Evolutionary conservation across 305 asterid species (phyloP).

Genomic region (Petunia hybrid): DNA sequence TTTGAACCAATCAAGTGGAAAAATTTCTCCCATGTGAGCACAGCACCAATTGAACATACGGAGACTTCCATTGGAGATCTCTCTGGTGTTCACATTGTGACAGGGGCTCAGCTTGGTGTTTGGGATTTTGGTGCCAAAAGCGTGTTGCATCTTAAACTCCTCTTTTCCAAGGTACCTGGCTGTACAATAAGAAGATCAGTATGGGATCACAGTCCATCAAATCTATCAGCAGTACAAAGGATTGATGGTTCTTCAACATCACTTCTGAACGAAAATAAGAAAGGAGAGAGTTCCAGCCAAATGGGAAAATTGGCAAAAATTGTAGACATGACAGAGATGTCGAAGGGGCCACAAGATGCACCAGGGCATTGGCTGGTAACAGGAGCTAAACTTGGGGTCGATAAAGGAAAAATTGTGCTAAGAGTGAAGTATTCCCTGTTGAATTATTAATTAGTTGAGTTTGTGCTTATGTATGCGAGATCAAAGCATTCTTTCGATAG

Average conservation of each 20-base stretch:
- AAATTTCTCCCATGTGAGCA: slow-evolving; percentile 93
- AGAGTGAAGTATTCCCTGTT: slow-evolving; percentile 89
- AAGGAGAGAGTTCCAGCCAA: slow-evolving; percentile 64
- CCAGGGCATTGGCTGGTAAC: slow-evolving; percentile 99
- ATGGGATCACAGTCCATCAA: slow-evolving; percentile 96
- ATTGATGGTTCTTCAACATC: slow-evolving; percentile 72
- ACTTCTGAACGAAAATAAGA: slow-evolving; percentile 50
- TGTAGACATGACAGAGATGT: slow-evolving; percentile 95
- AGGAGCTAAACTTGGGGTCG: slow-evolving; percentile 98
- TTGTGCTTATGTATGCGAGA: neutral
- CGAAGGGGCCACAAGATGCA: slow-evolving; percentile 92
- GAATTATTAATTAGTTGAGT: slow-evolving; percentile 66
- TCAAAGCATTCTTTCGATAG: slow-evolving; percentile 39
- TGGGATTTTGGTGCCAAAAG: slow-evolving; percentile 96
- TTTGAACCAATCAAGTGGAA: slow-evolving; percentile 99
- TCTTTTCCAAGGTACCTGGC: slow-evolving; percentile 96
- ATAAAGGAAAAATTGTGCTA: slow-evolving; percentile 80
- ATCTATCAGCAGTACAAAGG: slow-evolving; percentile 54
- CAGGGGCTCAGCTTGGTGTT: slow-evolving; percentile 97
- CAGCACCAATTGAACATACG: slow-evolving; percentile 90
- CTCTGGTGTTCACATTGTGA: slow-evolving; percentile 92
- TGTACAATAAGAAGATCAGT: slow-evolving; percentile 96
- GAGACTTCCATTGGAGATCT: slow-evolving; percentile 95
- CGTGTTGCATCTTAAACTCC: slow-evolving; percentile 92
- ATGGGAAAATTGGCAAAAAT: slow-evolving; percentile 81